Evolutionary conservation across 192 early-diverging fungal genomes (phyloP), one percentile per base, ranked within the genome.

Genomic region (Linnemannia elongata): DNA sequence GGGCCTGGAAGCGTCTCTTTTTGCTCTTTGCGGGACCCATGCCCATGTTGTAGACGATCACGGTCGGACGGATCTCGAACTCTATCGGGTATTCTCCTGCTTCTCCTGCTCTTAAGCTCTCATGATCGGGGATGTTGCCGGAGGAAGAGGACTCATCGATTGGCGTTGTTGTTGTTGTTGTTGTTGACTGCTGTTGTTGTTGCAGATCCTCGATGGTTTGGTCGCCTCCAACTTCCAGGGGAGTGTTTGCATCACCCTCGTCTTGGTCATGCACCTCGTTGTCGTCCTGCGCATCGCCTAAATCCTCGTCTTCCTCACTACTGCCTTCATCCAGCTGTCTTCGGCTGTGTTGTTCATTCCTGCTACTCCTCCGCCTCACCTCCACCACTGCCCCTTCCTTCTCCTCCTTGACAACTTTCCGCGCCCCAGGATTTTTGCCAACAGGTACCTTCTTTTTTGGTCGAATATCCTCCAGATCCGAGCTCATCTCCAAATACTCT

Each of bases 31-130:
- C 85, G 0, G 81, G 78, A 12, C 89, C 85, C 85, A 92, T 79
- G 0, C 91, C 91, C 71, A 92, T 78, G 57, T 91, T 88, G 72
- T 92, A 92, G 1, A 91, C 88, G 15, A 92, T 77, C 5, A 92
- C 35, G 12, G 84, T 75, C 3, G 87, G 91, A 24, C 75, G 72
- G 69, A 80, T 76, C 41, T 85, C 83, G 70, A 77, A 78, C 45
- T 36, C n/a, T 22, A 12, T 47, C 9, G 12, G 1, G 44, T 9
- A 4, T 63, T 33, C 44, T 75, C 36, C 72, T 74, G 78, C 63
- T 68, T 12, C 36, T 72, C 69, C 79, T 73, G 49, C 55, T 54
- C 54, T 30, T 55, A 39, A 17, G 70, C 38, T 74, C 47, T 57
- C 35, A 52, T n/a, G 45, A 74, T 80, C 71, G 45, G 47, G 60